Conservation (phyloP, 768 basidiomycete species). For the Calvatia gigantea region DNA sequence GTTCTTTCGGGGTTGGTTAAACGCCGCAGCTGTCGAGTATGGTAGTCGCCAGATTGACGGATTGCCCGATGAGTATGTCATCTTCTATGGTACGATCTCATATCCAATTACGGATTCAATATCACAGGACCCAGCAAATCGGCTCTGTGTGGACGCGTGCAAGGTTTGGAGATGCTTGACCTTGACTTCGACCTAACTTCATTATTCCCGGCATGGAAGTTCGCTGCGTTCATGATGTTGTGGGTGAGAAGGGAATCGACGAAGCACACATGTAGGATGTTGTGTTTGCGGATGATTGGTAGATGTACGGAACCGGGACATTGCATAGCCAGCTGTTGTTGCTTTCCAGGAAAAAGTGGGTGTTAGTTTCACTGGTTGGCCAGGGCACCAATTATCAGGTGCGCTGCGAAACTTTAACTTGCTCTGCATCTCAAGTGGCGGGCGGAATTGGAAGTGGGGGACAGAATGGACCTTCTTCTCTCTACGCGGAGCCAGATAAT, state of each 20-base stretch:
- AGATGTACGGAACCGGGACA: no score
- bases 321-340: no score
- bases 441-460: no score
- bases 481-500: no score
- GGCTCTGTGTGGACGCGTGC: not conserved
- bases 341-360: no score
- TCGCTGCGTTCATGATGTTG: no score
- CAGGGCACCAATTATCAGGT: no score
- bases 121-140: not conserved
- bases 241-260: not conserved
- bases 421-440: no score
- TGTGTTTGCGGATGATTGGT: not conserved
- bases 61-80: slow-evolving; percentile 11
- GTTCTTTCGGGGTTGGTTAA: slow-evolving; percentile 36
- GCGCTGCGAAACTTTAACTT: no score
- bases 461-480: no score
- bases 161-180: not conserved
- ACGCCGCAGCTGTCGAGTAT: slow-evolving; percentile 34
- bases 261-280: not conserved
- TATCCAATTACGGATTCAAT: not conserved
- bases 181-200: not conserved
- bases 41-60: slow-evolving; percentile 29
- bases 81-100: no score
- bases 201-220: not conserved
- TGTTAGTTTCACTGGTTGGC: no score